phyloP scores from a whole-genome alignment of 192 early-diverging fungal genomes.

The Podochytrium sp. region DNA sequence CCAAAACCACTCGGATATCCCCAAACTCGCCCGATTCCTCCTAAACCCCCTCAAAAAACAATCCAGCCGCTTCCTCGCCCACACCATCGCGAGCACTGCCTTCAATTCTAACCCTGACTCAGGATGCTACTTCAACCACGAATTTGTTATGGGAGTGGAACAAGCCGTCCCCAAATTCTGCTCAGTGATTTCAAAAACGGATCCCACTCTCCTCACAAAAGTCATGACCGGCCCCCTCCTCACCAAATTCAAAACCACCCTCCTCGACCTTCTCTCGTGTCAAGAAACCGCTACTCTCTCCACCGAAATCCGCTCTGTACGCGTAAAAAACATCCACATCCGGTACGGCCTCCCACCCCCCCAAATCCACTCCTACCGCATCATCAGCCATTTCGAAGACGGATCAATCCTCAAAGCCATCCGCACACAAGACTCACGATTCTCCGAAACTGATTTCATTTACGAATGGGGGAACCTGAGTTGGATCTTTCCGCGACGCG shows the following conservation, averaged over 20 bases:
- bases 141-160: not conserved
- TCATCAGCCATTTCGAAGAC: not conserved
- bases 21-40: not conserved
- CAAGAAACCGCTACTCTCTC: not conserved
- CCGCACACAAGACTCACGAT: not conserved
- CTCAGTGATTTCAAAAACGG: not conserved
- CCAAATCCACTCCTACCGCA: not conserved
- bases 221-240: not conserved
- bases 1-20: not conserved
- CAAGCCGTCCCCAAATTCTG: not conserved
- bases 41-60: not conserved
- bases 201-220: not conserved
- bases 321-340: not conserved
- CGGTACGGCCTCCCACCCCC: not conserved
- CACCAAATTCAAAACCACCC: not conserved
- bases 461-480: not conserved
- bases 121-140: not conserved
- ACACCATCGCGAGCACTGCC: not conserved
- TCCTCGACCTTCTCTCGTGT: not conserved
- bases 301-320: not conserved
- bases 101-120: no score
- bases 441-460: not conserved
- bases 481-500: not conserved
- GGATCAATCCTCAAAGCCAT: not conserved
- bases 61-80: not conserved